Percentiles rank a stretch among this genome's conserved stretches.
Conservation (phyloP, 176 grass and related monocot species). For the Phoenix dactylifera region DNA sequence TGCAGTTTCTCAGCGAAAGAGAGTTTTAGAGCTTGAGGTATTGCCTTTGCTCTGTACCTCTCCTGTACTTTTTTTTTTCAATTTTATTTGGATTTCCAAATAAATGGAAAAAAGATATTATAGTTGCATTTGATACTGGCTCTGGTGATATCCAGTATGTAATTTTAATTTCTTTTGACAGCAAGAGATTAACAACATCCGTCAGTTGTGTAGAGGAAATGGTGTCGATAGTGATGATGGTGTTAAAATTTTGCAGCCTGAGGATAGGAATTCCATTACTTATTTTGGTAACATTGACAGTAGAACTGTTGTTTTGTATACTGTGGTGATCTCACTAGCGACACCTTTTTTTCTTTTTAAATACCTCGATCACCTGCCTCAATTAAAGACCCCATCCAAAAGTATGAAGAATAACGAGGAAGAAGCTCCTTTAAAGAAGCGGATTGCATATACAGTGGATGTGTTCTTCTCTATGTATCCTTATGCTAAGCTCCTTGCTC, state of each 20-base stretch:
- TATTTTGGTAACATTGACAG: constrained; percentile 18
- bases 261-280: constrained; percentile 16
- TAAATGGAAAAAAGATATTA: no score
- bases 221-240: constrained; percentile 11
- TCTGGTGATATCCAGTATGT: no score
- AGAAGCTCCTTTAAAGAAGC: constrained; percentile 75
- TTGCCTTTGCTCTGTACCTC: not conserved
- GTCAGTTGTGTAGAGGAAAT: constrained; percentile 28
- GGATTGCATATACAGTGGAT: constrained; percentile 82
- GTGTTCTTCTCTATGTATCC: constrained; percentile 95
- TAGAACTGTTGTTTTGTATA: constrained; percentile 31
- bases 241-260: constrained; percentile 15
- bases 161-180: constrained; percentile 15
- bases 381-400: constrained; percentile 15
- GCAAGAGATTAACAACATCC: constrained; percentile 38
- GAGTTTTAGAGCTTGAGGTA: constrained; percentile 69
- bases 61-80: no score
- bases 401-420: constrained; percentile 32
- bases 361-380: constrained; percentile 42
- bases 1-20: constrained; percentile 60
- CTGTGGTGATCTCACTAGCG: constrained; percentile 38
- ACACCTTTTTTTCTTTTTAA: constrained; percentile 49
- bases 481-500: constrained; percentile 86
- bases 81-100: no score
- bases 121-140: no score